Percentiles rank a stretch among this genome's conserved stretches.
Evolutionary conservation across 768 basidiomycete genomes (phyloP).

Genomic region (Boletellus sp.): DNA sequence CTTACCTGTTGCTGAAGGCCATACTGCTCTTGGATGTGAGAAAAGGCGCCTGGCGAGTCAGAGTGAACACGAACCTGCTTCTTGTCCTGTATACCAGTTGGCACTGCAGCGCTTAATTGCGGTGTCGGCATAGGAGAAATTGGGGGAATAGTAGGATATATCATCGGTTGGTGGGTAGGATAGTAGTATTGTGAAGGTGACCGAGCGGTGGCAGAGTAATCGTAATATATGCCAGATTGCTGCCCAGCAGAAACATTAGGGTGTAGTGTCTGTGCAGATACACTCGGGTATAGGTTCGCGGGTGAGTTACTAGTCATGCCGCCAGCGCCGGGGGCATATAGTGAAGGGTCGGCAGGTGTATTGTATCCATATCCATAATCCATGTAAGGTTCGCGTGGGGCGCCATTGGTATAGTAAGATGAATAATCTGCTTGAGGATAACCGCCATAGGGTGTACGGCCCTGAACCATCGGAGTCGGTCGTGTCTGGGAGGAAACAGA

Average conservation of each 20-base stretch:
- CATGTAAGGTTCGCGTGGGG: slow-evolving; percentile 46
- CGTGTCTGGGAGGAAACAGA: slow-evolving; percentile 38
- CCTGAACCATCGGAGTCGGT: slow-evolving; percentile 42
- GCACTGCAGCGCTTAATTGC: slow-evolving; percentile 40
- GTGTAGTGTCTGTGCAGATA: slow-evolving; percentile 41
- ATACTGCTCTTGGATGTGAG: slow-evolving; percentile 32
- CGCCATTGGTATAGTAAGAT: slow-evolving; percentile 52
- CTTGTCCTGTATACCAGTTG: slow-evolving; percentile 46
- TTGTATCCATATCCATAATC: slow-evolving; percentile 61
- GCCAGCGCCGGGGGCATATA: slow-evolving; percentile 44
- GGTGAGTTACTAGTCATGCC: slow-evolving; percentile 43
- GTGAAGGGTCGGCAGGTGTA: slow-evolving; percentile 43
- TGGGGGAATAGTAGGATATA: slow-evolving; percentile 51
- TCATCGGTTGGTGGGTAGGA: slow-evolving; percentile 51
- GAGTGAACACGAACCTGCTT: slow-evolving; percentile 48
- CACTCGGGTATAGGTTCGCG: slow-evolving; percentile 47
- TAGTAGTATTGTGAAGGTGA: slow-evolving; percentile 61
- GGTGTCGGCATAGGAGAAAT: slow-evolving; percentile 54
- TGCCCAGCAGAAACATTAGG: slow-evolving; percentile 40
- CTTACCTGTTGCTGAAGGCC: slow-evolving; percentile 46
- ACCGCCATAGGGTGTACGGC: slow-evolving; percentile 44
- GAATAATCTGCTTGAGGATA: slow-evolving; percentile 58
- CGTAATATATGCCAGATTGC: slow-evolving; percentile 56
- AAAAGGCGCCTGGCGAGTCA: slow-evolving; percentile 1
- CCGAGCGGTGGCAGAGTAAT: slow-evolving; percentile 47